Conservation (phyloP, 768 basidiomycete genomes). For the Trametes punicea region DNA sequence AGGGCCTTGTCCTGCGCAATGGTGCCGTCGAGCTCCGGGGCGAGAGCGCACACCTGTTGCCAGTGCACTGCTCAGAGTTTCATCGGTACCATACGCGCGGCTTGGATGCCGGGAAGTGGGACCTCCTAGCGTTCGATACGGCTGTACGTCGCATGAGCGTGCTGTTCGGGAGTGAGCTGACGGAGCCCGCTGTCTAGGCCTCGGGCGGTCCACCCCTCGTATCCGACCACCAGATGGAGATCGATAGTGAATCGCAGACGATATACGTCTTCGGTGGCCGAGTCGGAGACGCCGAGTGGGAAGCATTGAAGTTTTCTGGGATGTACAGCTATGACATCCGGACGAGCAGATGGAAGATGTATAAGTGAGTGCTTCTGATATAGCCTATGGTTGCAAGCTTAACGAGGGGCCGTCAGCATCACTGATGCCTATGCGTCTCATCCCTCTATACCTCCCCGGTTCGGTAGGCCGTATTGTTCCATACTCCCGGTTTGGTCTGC, state of each 20-base stretch:
- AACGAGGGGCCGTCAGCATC: slow-evolving; percentile 15
- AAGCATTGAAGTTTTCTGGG: slow-evolving; percentile 60
- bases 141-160: slow-evolving; percentile 41
- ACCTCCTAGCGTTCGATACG: slow-evolving; percentile 63
- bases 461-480: slow-evolving; percentile 37
- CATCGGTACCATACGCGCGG: slow-evolving; percentile 72
- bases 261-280: slow-evolving; percentile 78
- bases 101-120: slow-evolving; percentile 64
- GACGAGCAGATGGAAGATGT: slow-evolving; percentile 60
- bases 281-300: slow-evolving; percentile 63
- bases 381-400: neutral
- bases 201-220: slow-evolving; percentile 69
- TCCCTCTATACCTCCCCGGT: slow-evolving; percentile 54
- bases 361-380: slow-evolving; percentile 52
- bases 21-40: neutral
- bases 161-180: neutral
- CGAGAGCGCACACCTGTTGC: neutral
- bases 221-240: slow-evolving; percentile 79
- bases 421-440: slow-evolving; percentile 32
- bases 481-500: neutral
- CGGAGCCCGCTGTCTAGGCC: slow-evolving; percentile 34
- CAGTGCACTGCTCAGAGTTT: slow-evolving; percentile 58
- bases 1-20: neutral
- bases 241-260: slow-evolving; percentile 67
- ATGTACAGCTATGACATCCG: slow-evolving; percentile 70